A percentile compares a stretch with the other conserved stretches of the same genome.
phyloP scores from a whole-genome alignment of 495 filamentous ascomycete genomes.

The Podospora sp. region DNA sequence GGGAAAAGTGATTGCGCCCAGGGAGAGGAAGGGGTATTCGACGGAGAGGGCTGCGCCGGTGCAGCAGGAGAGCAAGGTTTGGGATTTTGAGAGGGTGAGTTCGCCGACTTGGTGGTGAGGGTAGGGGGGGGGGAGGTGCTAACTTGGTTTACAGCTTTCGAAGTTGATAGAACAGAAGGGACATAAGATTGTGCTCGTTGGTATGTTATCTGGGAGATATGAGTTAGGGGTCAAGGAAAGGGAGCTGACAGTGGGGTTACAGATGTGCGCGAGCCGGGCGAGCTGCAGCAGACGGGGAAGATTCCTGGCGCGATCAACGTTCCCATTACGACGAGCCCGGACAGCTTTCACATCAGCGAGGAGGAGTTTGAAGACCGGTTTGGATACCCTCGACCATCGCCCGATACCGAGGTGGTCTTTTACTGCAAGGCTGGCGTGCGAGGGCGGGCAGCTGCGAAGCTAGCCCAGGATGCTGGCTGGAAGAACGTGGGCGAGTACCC shows the following conservation, averaged over 20 bases:
- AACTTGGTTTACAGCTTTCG: conserved; percentile 23
- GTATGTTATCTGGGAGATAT: conserved; percentile 22
- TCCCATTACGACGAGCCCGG: conserved; percentile 73
- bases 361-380: conserved; percentile 79
- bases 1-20: not conserved
- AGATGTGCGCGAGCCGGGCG: conserved; percentile 86
- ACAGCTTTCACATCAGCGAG: conserved; percentile 69
- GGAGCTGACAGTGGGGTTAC: conserved; percentile 20
- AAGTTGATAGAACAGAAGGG: conserved; percentile 22
- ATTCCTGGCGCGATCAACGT: conserved; percentile 83
- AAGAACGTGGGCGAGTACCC: conserved; percentile 74
- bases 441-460: conserved; percentile 73
- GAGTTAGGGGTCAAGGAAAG: too few relatives aligned
- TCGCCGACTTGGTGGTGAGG: not conserved
- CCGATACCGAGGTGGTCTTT: conserved; percentile 68
- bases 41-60: conserved; percentile 6
- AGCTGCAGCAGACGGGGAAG: conserved; percentile 66
- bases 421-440: conserved; percentile 93
- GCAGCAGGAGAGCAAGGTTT: conserved; percentile 42
- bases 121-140: not conserved
- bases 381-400: conserved; percentile 64
- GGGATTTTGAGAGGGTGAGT: conserved; percentile 49
- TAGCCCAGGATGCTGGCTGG: conserved; percentile 80
- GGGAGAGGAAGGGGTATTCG: conserved; percentile 18
- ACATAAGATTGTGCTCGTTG: conserved; percentile 25